These are phyloP conservation scores for Lathyrus tuberosus DNA, from an alignment of 306 rosid species.

Conservation along the genomic window DNA sequence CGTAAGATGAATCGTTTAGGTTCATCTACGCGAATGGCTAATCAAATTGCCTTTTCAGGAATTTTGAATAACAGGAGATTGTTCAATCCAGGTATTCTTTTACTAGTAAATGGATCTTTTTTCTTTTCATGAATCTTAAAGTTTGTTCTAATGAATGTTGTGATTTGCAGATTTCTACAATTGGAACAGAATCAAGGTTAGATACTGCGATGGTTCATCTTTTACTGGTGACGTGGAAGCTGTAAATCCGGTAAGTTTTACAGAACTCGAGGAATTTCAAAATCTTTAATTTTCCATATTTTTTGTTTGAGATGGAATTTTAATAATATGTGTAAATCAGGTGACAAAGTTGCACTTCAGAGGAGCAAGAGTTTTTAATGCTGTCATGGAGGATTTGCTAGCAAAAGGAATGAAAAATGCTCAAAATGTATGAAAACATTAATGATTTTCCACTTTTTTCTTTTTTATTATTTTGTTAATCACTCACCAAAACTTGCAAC, in stretches of 20 bases:
- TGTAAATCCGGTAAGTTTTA: constrained; percentile 75
- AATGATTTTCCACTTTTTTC: background rate
- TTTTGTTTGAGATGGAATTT: constrained; percentile 16
- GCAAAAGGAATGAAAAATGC: constrained; percentile 91
- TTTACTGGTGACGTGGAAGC: constrained; percentile 91
- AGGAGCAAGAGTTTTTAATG: constrained; percentile 82
- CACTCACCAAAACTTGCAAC: constrained; percentile 35
- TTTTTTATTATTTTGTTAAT: constrained; percentile 13
- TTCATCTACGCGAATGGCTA: constrained; percentile 76
- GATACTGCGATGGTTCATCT: constrained; percentile 94
- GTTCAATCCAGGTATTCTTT: constrained; percentile 77
- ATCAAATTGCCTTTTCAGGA: constrained; percentile 72
- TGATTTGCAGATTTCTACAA: constrained; percentile 71
- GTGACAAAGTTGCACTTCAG: constrained; percentile 79
- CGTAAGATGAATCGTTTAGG: constrained; percentile 80
- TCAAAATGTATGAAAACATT: constrained; percentile 57
- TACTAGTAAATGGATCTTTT: background rate
- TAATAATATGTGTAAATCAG: constrained; percentile 42
- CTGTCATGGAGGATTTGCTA: constrained; percentile 70
- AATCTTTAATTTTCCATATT: background rate
- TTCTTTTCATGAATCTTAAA: background rate
- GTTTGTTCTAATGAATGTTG: constrained; percentile 19
- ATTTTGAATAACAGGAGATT: constrained; percentile 51
- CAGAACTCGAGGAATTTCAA: constrained; percentile 16
- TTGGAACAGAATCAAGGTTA: constrained; percentile 87